phyloP scores from a whole-genome alignment of 1,139 yeast species.

The Pichia sp. region DNA sequence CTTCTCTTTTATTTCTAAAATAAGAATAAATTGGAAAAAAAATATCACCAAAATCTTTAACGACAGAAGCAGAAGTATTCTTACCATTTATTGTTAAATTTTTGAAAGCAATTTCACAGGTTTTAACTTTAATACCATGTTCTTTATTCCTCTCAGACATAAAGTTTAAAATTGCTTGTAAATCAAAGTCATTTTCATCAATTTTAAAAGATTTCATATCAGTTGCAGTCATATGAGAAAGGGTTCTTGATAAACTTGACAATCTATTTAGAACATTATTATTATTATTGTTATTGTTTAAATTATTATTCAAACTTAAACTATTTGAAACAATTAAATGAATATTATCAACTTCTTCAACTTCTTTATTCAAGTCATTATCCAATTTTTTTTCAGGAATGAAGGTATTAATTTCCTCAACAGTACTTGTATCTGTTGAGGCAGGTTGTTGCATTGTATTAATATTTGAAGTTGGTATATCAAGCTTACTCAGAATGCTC shows the following conservation, averaged over 20 bases:
- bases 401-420: too few species aligned
- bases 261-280: conserved; percentile 23
- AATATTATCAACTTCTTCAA: too few species aligned
- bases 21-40: conserved; percentile 23
- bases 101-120: conserved; percentile 43
- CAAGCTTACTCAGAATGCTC: too few species aligned
- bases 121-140: conserved; percentile 42
- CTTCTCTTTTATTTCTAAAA: conserved; percentile 1
- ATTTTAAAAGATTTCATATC: conserved; percentile 24
- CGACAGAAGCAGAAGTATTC: conserved; percentile 42
- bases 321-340: conserved; percentile 1
- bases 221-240: conserved; percentile 23
- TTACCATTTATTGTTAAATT: conserved; percentile 43
- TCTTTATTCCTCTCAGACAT: conserved; percentile 31
- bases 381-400: too few species aligned
- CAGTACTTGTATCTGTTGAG: too few species aligned
- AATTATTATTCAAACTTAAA: background rate
- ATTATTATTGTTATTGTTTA: background rate
- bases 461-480: too few species aligned
- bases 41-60: conserved; percentile 42
- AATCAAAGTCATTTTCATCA: conserved; percentile 30
- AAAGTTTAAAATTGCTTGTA: conserved; percentile 29
- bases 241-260: conserved; percentile 21
- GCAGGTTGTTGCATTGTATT: too few species aligned
- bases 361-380: too few species aligned